Evolutionary conservation across 192 early-diverging fungal species (phyloP).

Genomic region (Rhizoclosmatium sp.): DNA sequence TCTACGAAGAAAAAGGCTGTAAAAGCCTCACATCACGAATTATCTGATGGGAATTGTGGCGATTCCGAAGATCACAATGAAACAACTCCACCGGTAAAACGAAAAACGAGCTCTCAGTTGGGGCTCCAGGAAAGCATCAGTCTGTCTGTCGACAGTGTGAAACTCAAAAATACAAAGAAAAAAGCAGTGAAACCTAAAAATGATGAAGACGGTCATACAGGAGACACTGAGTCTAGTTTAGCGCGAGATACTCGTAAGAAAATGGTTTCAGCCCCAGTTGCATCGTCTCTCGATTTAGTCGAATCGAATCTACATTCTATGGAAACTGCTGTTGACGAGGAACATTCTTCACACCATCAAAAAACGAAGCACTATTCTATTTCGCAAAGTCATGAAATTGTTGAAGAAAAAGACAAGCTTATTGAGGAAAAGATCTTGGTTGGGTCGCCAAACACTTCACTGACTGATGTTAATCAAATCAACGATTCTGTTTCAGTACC

Average conservation of each 20-base stretch:
- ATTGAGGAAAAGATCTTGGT: conserved; percentile 1
- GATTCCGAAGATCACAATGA: conserved; percentile 24
- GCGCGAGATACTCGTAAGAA: background rate
- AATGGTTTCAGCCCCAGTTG: background rate
- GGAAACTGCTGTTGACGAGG: background rate
- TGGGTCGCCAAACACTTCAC: conserved; percentile 5
- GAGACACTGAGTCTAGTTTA: background rate
- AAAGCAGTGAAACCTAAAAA: background rate
- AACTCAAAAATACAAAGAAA: background rate
- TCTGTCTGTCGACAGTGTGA: no score
- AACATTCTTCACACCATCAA: background rate
- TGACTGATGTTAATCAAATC: background rate
- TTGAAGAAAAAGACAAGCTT: background rate
- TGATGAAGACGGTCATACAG: no score
- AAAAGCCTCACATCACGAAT: background rate
- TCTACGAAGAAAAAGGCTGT: background rate
- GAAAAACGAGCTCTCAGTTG: no score
- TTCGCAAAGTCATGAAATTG: no score
- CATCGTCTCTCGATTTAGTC: background rate
- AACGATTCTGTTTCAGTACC: background rate
- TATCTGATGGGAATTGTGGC: conserved; percentile 22
- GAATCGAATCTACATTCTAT: no score
- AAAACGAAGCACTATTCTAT: no score
- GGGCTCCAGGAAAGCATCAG: no score
- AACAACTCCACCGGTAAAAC: background rate